Evolutionary conservation across 495 filamentous ascomycete genomes (phyloP), one percentile per base, ranked within the genome.

Genomic region (Hypoxylon perforatum): DNA sequence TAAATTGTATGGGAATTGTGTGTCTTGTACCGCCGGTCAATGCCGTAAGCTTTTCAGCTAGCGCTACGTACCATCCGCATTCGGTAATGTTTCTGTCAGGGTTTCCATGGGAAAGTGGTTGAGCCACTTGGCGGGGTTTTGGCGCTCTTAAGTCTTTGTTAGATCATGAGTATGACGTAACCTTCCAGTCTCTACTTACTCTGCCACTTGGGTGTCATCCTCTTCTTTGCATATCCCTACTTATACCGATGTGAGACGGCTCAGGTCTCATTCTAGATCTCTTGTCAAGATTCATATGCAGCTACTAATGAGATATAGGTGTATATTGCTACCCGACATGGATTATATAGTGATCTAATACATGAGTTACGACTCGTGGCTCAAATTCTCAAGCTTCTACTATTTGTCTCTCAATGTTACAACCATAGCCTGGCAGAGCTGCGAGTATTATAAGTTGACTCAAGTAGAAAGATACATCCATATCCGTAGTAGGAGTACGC

Each of bases 21-120:
- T 8, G 30, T 33, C 30, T 33, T 5, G 30, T 33, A 10, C 30
- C 30, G 30, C 30, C 7, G 30, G 2, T 44, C 45, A 42, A 2
- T 49, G 25, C 6, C 23, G 38, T 47, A 23, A 22, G 12, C n/a
- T 28, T 35, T 9, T 49, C 42, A 45, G 48, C 33, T 49, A 44
- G 42, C 17, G 35, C n/a, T 49, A 38, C 45, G 44, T 51, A 53
- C 58, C 48, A 67, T 63, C 65, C 58, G 65, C 58, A 35, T 67
- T 67, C 65, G 52, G 65, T 45, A 59, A 65, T 57, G 18, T 44
- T 25, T 57, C n/a, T 28, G 14, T 28, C 52, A 63, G 45, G 52
- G 61, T 17, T 35, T 14, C 35, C 17, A n/a, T n/a, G 42, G 14
- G 41, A 22, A 63, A 18, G 3, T 6, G 7, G 21, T 23, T 11